phyloP scores from a whole-genome alignment of 2,329 filamentous ascomycete species.

The Diatrype stigma region DNA sequence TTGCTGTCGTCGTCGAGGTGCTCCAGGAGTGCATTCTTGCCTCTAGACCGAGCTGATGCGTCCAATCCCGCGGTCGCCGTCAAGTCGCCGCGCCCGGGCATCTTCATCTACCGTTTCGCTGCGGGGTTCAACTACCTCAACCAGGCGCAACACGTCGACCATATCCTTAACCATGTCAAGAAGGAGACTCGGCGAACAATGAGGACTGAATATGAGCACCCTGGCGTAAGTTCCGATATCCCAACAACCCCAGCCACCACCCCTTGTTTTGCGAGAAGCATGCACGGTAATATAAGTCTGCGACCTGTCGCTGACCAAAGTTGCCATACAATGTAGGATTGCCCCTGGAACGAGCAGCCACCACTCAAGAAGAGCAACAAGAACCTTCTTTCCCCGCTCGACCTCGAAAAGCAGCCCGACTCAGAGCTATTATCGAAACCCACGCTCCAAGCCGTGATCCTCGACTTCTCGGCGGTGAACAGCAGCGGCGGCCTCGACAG shows the following conservation, averaged over 20 bases:
- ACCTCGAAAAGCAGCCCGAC: slow-evolving; percentile 23
- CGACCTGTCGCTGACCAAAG: too few species aligned
- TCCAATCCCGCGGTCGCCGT: slow-evolving; percentile 42
- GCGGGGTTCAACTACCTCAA: slow-evolving; percentile 52
- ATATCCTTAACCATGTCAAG: slow-evolving; percentile 35
- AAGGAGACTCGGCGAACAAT: slow-evolving; percentile 36
- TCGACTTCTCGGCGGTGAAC: slow-evolving; percentile 56
- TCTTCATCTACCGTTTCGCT: slow-evolving; percentile 49
- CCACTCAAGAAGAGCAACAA: slow-evolving; percentile 28
- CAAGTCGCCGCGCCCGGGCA: slow-evolving; percentile 40
- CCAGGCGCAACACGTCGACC: slow-evolving; percentile 43
- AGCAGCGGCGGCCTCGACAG: slow-evolving; percentile 56
- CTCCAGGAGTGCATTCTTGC: slow-evolving; percentile 31
- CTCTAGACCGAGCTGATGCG: slow-evolving; percentile 36
- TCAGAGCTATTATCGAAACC: slow-evolving; percentile 34
- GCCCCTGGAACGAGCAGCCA: slow-evolving; percentile 54
- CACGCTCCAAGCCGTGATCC: slow-evolving; percentile 47
- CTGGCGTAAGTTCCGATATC: slow-evolving; percentile 16
- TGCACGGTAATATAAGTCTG: too few species aligned
- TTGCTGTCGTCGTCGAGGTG: slow-evolving; percentile 3
- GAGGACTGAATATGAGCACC: slow-evolving; percentile 31
- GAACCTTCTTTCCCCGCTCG: too few species aligned
- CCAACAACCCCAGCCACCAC: neutral
- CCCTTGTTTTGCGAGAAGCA: too few species aligned
- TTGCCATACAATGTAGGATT: slow-evolving; percentile 32